Evolutionary conservation across 371 early-diverging fungal species (phyloP), one percentile per base, ranked within the genome.

Genomic region (Mortierella sp.): DNA sequence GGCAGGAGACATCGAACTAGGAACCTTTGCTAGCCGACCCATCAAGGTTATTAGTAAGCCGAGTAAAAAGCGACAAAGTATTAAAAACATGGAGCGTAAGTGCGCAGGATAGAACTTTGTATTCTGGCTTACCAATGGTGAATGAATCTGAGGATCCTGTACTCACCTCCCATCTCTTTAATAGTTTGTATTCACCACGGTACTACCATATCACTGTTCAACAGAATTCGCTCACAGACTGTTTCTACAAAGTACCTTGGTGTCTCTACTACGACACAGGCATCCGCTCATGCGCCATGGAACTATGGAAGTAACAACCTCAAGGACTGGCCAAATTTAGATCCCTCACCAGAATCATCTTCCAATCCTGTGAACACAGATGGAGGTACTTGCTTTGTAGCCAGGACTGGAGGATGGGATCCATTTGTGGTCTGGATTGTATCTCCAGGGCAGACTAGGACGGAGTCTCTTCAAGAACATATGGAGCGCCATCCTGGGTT

Each of bases 21-120:
- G 92, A 36, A 90, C 90, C 5, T 91, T 95, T 74, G 86, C 88
- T 43, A 92, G 93, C 63, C 92, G 91, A 67, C 90, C 93, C 7
- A 93, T 95, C 75, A 94, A 94, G 76, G 95, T 95, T n/a, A 95
- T 95, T 65, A 91, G 91, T 83, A 95, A 95, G 79, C 95, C 95
- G 0, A 92, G 92, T 70, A 95, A 95, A 84, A 95, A 95, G 84
- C 86, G 94, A 52, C 96, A 92, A 80, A 95, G 93, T 77, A 91
- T 89, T 33, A 94, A 93, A 82, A 96, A 96, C 76, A 93, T 94
- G 86, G 95, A 94, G 69, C 83, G 88, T 86, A 87, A 87, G 87
- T 43, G 19, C n/a, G 10, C 7, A 32, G 15, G 58, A 19, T 58
- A 28, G 15, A 21, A n/a, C 5, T 41, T 61, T 19, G 19, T 47